Evolutionary conservation across 108 stramenopile species (phyloP).

Genomic region (Nitzschia sp.): DNA sequence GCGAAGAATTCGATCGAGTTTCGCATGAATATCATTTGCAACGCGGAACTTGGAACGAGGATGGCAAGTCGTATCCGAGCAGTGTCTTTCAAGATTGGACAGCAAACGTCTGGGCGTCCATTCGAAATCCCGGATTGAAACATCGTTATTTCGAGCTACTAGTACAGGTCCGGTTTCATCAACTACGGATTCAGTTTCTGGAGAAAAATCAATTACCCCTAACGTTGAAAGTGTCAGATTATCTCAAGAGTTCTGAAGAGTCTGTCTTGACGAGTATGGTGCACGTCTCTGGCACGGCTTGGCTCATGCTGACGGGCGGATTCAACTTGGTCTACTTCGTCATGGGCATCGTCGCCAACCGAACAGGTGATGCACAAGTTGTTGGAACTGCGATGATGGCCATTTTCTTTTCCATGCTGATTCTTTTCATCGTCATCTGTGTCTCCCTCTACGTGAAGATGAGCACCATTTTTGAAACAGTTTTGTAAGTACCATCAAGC

Average conservation of each 20-base stretch:
- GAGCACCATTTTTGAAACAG: conserved; percentile 32
- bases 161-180: conserved; percentile 79
- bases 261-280: conserved; percentile 65
- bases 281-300: conserved; percentile 66
- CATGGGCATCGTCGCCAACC: conserved; percentile 54
- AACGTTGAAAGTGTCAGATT: conserved; percentile 74
- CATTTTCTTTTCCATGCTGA: conserved; percentile 40
- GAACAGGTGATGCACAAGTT: conserved; percentile 19
- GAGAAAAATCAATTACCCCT: conserved; percentile 65
- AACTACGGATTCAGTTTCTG: conserved; percentile 80
- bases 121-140: conserved; percentile 29
- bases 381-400: conserved; percentile 36
- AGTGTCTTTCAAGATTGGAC: background rate
- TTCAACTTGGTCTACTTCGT: conserved; percentile 65
- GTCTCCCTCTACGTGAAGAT: conserved; percentile 37
- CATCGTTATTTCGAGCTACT: conserved; percentile 51
- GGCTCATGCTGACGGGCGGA: conserved; percentile 66
- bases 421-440: conserved; percentile 41
- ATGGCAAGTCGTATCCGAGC: too few relatives aligned
- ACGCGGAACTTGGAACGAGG: background rate
- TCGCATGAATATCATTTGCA: background rate
- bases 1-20: conserved; percentile 80
- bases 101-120: background rate
- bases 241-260: conserved; percentile 63
- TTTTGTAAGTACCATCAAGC: conserved; percentile 46